phyloP scores from a whole-genome alignment of 75 land plant genomes.

The Cryptomeria japonica region DNA sequence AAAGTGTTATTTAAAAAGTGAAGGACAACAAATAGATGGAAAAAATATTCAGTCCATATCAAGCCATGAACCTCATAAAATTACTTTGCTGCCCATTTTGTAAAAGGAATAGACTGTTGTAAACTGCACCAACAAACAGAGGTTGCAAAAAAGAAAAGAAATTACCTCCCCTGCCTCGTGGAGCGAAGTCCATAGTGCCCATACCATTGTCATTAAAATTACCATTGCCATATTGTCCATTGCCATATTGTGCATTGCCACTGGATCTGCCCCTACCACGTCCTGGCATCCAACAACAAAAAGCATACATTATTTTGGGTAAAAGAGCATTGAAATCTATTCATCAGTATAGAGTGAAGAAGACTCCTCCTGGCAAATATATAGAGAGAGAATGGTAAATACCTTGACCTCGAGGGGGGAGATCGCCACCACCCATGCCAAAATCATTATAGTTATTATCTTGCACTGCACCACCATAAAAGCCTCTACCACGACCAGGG shows the following conservation, averaged over 20 bases:
- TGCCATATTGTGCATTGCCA: slow-evolving; percentile 5
- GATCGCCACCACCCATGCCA: slow-evolving; percentile 8
- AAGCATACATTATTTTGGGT: background rate
- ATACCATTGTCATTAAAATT: slow-evolving; percentile 14
- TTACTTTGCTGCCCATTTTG: background rate
- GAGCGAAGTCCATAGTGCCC: slow-evolving; percentile 2
- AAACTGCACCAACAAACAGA: background rate
- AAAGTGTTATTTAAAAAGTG: background rate
- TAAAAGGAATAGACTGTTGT: background rate
- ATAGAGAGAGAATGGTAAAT: background rate
- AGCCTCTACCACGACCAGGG: slow-evolving; percentile 31
- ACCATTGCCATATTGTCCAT: slow-evolving; percentile 6
- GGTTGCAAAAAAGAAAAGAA: background rate
- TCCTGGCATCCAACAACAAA: background rate
- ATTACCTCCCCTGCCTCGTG: slow-evolving; percentile 13
- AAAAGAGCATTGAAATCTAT: background rate
- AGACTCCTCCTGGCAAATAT: background rate
- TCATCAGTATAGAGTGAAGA: background rate
- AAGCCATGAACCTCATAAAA: background rate
- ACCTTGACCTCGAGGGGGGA: slow-evolving; percentile 4
- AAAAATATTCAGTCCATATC: background rate
- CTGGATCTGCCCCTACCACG: slow-evolving; percentile 11
- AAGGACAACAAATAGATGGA: background rate
- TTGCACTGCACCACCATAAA: slow-evolving; percentile 17
- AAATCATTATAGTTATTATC: slow-evolving; percentile 13